These are phyloP conservation scores for Mangifera indica DNA, from an alignment of 345 rosid genomes.

Conservation along the genomic window DNA sequence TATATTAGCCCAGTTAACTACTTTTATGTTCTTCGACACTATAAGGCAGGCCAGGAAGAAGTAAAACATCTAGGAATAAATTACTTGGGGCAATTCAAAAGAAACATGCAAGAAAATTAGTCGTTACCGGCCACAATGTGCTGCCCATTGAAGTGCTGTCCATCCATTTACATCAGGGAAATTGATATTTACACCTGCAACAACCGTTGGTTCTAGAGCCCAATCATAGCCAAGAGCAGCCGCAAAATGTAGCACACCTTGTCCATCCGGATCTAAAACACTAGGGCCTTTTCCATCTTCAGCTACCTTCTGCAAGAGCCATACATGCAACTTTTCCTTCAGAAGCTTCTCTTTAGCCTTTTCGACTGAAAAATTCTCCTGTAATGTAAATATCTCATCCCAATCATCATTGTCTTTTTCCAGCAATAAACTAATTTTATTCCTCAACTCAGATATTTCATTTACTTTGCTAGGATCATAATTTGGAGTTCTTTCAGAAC, in stretches of 20 bases:
- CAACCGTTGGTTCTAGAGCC: constrained; percentile 79
- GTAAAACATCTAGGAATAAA: neutral
- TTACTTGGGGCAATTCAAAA: neutral
- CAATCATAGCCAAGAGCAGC: constrained; percentile 96
- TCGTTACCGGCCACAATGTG: constrained; percentile 80
- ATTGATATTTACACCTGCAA: constrained; percentile 83
- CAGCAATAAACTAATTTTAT: constrained; percentile 59
- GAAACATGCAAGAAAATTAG: constrained; percentile 14
- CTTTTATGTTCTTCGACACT: neutral
- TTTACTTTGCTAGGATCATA: constrained; percentile 21
- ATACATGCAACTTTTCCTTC: constrained; percentile 68
- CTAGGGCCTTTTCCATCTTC: constrained; percentile 92
- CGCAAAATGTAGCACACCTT: constrained; percentile 90
- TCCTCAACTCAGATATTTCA: constrained; percentile 52
- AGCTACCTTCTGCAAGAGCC: constrained; percentile 84
- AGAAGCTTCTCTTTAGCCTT: constrained; percentile 51
- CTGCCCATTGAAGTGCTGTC: constrained; percentile 99
- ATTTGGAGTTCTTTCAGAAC: constrained; percentile 26
- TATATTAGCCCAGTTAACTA: too few species aligned
- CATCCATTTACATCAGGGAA: constrained; percentile 92
- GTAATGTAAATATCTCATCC: constrained; percentile 53
- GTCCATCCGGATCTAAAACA: constrained; percentile 80
- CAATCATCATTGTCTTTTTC: constrained; percentile 54
- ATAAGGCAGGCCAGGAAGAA: constrained; percentile 9
- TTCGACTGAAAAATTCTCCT: constrained; percentile 31